These are phyloP conservation scores for Mycena haematopus DNA, from an alignment of 768 basidiomycete species.

Conservation along the genomic window DNA sequence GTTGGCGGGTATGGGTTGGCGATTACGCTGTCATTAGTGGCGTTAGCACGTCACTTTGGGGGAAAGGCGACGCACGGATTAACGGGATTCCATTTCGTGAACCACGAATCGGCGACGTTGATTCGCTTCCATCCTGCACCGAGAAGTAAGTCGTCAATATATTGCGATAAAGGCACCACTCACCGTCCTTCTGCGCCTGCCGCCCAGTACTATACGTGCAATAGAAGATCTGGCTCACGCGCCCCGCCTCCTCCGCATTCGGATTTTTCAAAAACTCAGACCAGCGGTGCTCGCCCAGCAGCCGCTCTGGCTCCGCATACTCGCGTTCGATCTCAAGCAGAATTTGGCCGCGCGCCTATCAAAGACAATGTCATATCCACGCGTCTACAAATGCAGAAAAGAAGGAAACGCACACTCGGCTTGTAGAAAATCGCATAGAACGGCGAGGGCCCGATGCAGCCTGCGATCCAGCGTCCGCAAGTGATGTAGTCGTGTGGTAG, in stretches of 20 bases:
- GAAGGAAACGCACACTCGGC: conserved; percentile 42
- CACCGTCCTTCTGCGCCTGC: conserved; percentile 57
- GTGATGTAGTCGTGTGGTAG: conserved; percentile 44
- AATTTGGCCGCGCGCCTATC: conserved; percentile 56
- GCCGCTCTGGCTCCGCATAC: conserved; percentile 39
- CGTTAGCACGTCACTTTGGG: neutral
- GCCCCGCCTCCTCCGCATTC: conserved; percentile 41
- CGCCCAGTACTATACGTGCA: conserved; percentile 49
- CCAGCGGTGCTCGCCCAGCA: conserved; percentile 62
- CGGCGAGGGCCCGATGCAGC: conserved; percentile 44
- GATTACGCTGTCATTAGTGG: conserved; percentile 36
- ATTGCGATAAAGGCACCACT: no score
- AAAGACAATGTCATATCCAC: neutral
- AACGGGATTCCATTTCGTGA: conserved; percentile 44
- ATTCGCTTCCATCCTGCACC: conserved; percentile 57
- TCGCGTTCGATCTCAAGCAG: conserved; percentile 52
- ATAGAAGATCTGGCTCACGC: conserved; percentile 50
- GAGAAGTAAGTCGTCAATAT: no score
- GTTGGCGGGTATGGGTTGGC: conserved; percentile 48
- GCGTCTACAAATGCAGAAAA: neutral
- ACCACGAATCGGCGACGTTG: conserved; percentile 49
- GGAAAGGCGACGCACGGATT: conserved; percentile 37
- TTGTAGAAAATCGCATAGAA: conserved; percentile 55
- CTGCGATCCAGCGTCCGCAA: conserved; percentile 56
- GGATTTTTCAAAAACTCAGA: conserved; percentile 50